Percentiles rank a stretch among this genome's conserved stretches.
Conservation (phyloP, 2,329 filamentous ascomycete genomes). For the Microsporum ferrugineum region DNA sequence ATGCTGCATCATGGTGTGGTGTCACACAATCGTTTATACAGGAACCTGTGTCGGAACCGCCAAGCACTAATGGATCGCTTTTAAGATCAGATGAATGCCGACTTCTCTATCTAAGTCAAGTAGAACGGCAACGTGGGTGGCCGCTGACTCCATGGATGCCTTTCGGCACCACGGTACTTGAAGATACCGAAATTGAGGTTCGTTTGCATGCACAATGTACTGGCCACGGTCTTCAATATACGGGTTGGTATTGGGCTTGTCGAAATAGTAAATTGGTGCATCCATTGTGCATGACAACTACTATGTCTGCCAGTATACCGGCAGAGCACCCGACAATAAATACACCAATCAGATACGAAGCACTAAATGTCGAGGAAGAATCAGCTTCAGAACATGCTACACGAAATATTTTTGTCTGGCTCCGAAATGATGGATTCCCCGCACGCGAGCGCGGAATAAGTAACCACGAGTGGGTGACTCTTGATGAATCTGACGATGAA, state of each 20-base stretch:
- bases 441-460: slow-evolving; percentile 7
- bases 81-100: slow-evolving; percentile 19
- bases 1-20: slow-evolving; percentile 22
- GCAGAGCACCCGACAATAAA: not conserved
- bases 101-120: slow-evolving; percentile 21
- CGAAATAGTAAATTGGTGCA: slow-evolving; percentile 3
- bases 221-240: slow-evolving; percentile 17
- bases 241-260: slow-evolving; percentile 9
- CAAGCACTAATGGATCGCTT: not conserved
- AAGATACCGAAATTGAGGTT: slow-evolving; percentile 23
- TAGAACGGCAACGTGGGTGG: slow-evolving; percentile 15
- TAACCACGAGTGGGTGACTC: slow-evolving; percentile 9
- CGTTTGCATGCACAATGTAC: slow-evolving; percentile 19
- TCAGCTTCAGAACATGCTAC: slow-evolving; percentile 21
- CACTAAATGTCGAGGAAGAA: slow-evolving; percentile 7
- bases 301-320: not conserved
- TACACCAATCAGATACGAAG: slow-evolving; percentile 7
- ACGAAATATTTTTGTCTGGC: slow-evolving; percentile 23
- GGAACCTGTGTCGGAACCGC: slow-evolving; percentile 14
- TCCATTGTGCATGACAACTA: not conserved
- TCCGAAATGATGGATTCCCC: slow-evolving; percentile 16
- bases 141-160: slow-evolving; percentile 21
- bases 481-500: slow-evolving; percentile 11
- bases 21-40: slow-evolving; percentile 22
- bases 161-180: slow-evolving; percentile 21